A percentile compares a stretch with the other conserved stretches of the same genome.
Evolutionary conservation across 306 rosid genomes (phyloP).

Genomic region (Cucurbita maxima): DNA sequence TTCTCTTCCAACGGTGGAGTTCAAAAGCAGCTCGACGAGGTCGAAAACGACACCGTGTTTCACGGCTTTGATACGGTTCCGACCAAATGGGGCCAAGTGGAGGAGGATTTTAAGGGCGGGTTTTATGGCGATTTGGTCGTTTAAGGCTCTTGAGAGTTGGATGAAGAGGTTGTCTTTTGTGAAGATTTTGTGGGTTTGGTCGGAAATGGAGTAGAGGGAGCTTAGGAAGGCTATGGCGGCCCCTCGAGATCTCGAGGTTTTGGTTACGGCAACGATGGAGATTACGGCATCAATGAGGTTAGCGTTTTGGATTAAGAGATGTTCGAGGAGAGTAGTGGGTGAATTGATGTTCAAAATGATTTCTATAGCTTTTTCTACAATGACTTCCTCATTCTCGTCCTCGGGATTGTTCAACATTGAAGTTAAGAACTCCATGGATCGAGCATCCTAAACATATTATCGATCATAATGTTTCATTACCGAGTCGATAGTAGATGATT

Average conservation of each 20-base stretch:
- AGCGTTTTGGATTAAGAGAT: constrained; percentile 15
- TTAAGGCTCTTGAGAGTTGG: constrained; percentile 22
- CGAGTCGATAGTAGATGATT: too few species aligned
- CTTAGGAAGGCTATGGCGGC: constrained; percentile 33
- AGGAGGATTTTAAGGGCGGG: constrained; percentile 47
- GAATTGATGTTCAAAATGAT: constrained; percentile 27
- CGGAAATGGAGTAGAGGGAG: constrained; percentile 33
- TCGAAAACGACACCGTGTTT: constrained; percentile 28
- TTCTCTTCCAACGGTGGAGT: constrained; percentile 12
- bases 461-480: too few species aligned
- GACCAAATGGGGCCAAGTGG: constrained; percentile 58
- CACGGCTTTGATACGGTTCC: constrained; percentile 61
- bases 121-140: constrained; percentile 37
- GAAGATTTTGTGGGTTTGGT: constrained; percentile 31
- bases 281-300: constrained; percentile 32
- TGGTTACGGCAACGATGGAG: neutral
- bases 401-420: constrained; percentile 19
- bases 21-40: constrained; percentile 33
- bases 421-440: constrained; percentile 36
- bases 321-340: constrained; percentile 17
- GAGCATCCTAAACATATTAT: constrained; percentile 3
- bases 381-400: constrained; percentile 12
- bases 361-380: constrained; percentile 25
- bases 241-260: constrained; percentile 35
- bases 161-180: constrained; percentile 17